These are phyloP conservation scores for Chalaropsis ovoidea DNA, from an alignment of 2,329 filamentous ascomycete genomes.

Conservation along the genomic window DNA sequence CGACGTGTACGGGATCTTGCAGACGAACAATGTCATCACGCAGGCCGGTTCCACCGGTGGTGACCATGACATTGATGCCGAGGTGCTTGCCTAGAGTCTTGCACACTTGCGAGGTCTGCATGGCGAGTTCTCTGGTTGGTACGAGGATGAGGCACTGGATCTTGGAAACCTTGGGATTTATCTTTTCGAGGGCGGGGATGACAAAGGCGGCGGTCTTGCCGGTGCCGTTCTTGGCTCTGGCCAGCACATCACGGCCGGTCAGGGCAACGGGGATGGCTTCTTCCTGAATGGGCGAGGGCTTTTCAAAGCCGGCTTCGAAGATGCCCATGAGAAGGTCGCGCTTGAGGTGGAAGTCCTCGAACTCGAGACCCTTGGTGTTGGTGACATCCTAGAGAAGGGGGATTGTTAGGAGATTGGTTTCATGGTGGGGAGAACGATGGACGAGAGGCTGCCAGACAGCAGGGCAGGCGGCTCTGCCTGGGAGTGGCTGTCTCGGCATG, in stretches of 20 bases:
- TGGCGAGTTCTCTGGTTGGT: conserved; percentile 88
- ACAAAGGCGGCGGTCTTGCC: conserved; percentile 98
- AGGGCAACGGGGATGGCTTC: conserved; percentile 95
- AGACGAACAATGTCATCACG: conserved; percentile 95
- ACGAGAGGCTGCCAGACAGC: neutral
- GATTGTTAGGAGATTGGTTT: neutral
- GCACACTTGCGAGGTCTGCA: conserved; percentile 98
- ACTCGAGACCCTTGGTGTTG: conserved; percentile 92
- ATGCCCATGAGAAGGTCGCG: conserved; percentile 96
- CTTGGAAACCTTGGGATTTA: conserved; percentile 93
- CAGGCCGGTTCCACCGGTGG: conserved; percentile 86
- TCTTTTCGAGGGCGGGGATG: conserved; percentile 86
- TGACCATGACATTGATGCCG: conserved; percentile 97
- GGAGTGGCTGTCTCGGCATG: conserved; percentile 8
- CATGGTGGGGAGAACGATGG: neutral
- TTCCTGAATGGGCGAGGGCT: conserved; percentile 98
- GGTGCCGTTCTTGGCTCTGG: conserved; percentile 95
- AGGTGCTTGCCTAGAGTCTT: conserved; percentile 97
- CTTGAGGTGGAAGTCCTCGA: conserved; percentile 94
- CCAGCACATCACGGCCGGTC: conserved; percentile 88
- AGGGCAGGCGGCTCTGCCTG: neutral
- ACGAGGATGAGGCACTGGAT: conserved; percentile 95
- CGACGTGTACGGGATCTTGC: conserved; percentile 89
- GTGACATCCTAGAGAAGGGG: conserved; percentile 73
- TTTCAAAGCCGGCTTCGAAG: conserved; percentile 97